Conservation (phyloP, 768 basidiomycete species). For the Cystofilobasidium capitatum region DNA sequence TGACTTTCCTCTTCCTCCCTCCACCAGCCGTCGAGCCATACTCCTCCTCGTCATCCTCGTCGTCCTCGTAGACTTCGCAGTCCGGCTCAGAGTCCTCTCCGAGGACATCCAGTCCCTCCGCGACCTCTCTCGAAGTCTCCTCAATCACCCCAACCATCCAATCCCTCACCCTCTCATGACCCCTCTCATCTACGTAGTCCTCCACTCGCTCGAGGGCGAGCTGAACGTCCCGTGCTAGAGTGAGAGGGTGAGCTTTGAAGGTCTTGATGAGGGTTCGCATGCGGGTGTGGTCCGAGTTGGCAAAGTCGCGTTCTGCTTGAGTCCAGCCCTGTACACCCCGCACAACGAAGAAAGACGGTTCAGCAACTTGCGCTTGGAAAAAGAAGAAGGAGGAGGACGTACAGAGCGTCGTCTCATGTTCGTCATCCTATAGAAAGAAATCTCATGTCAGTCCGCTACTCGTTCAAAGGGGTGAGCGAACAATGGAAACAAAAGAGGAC, state of each 20-base stretch:
- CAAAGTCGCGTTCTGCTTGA: neutral
- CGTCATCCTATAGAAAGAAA: neutral
- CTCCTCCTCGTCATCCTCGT: constrained; percentile 1
- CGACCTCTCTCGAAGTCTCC: neutral
- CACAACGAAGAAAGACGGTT: neutral
- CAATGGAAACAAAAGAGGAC: neutral
- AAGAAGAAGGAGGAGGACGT: neutral
- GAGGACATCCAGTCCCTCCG: neutral
- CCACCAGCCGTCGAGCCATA: neutral
- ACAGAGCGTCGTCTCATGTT: constrained; percentile 18
- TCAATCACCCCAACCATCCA: constrained; percentile 16
- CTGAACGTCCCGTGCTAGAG: neutral
- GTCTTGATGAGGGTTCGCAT: neutral
- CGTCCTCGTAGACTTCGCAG: neutral
- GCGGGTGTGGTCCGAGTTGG: neutral
- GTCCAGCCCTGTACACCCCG: constrained; percentile 9
- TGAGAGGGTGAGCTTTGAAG: neutral
- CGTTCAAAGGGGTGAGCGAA: neutral
- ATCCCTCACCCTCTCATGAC: constrained; percentile 13
- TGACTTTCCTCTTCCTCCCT: neutral
- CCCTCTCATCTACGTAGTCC: constrained; percentile 20
- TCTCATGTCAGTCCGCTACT: too few species aligned
- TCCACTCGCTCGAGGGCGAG: neutral
- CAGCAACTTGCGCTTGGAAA: neutral
- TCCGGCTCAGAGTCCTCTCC: neutral